These are phyloP conservation scores for Apiospora saccharicola DNA, from an alignment of 2,329 filamentous ascomycete genomes.

Conservation along the genomic window DNA sequence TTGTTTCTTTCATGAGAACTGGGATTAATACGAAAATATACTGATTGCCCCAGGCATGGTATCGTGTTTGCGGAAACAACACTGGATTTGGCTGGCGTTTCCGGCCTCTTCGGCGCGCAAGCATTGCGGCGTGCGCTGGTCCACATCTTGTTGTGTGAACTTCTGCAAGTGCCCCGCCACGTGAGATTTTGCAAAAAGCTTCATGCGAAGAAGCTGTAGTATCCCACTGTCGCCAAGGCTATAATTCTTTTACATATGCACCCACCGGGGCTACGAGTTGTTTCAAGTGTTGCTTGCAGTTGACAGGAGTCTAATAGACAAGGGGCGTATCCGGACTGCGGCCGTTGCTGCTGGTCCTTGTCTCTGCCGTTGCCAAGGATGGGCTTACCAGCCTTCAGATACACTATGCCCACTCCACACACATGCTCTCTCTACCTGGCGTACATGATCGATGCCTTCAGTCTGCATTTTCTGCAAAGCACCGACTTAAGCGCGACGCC, in stretches of 20 bases:
- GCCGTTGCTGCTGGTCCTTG: neutral
- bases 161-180: conserved; percentile 5
- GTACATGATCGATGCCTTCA: neutral
- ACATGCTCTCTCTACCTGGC: neutral
- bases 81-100: neutral
- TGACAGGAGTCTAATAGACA: neutral
- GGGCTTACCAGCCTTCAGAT: neutral
- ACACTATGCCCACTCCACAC: neutral
- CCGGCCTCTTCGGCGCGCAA: neutral
- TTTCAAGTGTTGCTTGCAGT: neutral
- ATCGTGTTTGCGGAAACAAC: neutral
- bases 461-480: neutral
- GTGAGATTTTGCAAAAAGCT: neutral
- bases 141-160: neutral
- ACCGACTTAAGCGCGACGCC: neutral
- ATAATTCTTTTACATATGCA: neutral
- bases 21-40: neutral
- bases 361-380: neutral
- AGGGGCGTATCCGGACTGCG: neutral
- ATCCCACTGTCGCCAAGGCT: neutral
- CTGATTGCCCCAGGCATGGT: neutral
- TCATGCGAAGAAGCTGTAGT: neutral
- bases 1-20: neutral
- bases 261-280: neutral
- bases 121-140: neutral